Evolutionary conservation across 2,329 filamentous ascomycete species (phyloP), one percentile per base, ranked within the genome.

Genomic region (Ophiostoma ips): DNA sequence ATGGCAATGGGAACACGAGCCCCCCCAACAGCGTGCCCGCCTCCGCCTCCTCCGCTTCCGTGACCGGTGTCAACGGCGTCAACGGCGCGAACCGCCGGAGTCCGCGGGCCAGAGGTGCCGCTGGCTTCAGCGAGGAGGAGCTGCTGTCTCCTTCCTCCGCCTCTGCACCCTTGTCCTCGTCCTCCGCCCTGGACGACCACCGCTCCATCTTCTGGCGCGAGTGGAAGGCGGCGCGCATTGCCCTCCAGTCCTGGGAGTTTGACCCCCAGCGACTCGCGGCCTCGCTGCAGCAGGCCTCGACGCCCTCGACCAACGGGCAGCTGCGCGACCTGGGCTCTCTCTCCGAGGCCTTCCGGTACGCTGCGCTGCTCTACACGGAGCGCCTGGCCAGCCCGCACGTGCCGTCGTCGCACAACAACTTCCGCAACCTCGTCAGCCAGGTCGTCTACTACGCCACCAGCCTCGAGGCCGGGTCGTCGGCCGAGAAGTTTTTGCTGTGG

Each of bases 401-500:
- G 2, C 79, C 87, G 2, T 84, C 85, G 0, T 76, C 75, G 15
- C 77, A 89, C 60, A 77, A 79, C 58, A 84, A 83, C 61, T 88
- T 95, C 66, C 87, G 94, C 63, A 82, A 81, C 56, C 75, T 94
- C 18, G 88, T 95, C 50, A 80, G 80, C 60, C 81, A 87, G 56
- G 84, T 89, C 1, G 76, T 95, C 37, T 84, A 81, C 65, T 90
- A 94, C 66, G 85, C 92, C 51, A 83, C 81, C 7, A 82, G 81
- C 49, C 79, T 95, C 35, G 81, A 86, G 54, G 75, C 81, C 3
- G 83, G 76, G 37, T 80, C 77, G 58, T 76, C 73, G 45, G 81
- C 83, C 35, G 84, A 94, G 65, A 94, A 95, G 61, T 95, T 94
- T 63, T 69, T 95, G 10, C 77, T 95, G 9, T 95, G 89, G 90